Evolutionary conservation across 2,329 filamentous ascomycete species (phyloP), one percentile per base, ranked within the genome.

Genomic region (Pseudocercospora fijiensis): DNA sequence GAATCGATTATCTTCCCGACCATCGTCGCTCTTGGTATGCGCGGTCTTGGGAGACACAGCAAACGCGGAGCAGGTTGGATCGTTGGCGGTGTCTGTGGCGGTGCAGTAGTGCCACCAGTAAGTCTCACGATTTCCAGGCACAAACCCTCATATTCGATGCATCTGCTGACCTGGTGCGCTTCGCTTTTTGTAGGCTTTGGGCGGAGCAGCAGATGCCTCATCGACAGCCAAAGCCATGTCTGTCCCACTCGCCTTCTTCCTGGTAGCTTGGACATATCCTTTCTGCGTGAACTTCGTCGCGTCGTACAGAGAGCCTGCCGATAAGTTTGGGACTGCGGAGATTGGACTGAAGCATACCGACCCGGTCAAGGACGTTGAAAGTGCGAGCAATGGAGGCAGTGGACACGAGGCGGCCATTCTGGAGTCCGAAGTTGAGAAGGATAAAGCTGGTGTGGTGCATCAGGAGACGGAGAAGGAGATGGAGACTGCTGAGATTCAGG

Each of bases 1-100:
- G 91, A 69, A 94, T 90, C 88, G 0, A 91, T 92, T 58, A 86
- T 91, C 70, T 96, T 91, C 82, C 92, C 92, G 0, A 87, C 93
- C 1, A 88, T 95, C 64, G 92, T 92, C 69, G 87, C 90, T 3
- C 83, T 95, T 11, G 90, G 89, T 2, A 87, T 96, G 64, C 86
- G 91, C 22, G 90, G 89, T 1, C 82, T 92, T 0, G 90, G 91
- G 5, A 84, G 87, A 18, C 88, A 94, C 78, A 90, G 88, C 37
- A 92, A 93, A 80, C 84, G 89, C 65, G 90, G 90, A 1, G 88
- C 86, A 2, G 89, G 89, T 1, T 89, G 86, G 75, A 87, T 96
- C 67, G 84, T 92, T 1, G 88, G 82, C 4, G 89, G 88, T 68
- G 89, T 93, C 0, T 81, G 84, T 16, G 90, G 90, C 13, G 90